These are phyloP conservation scores for Saturnispora ahearnii DNA, from an alignment of 805 yeast species.

Conservation along the genomic window DNA sequence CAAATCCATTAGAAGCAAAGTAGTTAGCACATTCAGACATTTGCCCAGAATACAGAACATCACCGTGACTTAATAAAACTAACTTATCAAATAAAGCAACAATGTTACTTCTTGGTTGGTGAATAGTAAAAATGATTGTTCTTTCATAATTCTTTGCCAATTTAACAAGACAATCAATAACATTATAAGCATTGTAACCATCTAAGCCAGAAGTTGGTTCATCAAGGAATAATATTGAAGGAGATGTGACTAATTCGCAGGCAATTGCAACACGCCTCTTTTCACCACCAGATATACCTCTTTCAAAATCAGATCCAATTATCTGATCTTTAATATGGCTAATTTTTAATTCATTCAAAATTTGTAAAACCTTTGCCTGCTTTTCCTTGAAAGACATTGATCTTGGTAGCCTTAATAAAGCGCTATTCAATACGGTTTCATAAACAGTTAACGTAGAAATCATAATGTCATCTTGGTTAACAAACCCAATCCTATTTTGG, in stretches of 20 bases:
- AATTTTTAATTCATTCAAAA: constrained; percentile 78
- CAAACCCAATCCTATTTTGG: constrained; percentile 77
- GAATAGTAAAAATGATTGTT: constrained; percentile 88
- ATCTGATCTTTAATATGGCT: constrained; percentile 72
- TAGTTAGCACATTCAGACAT: constrained; percentile 66
- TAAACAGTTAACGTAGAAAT: constrained; percentile 91
- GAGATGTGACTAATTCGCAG: constrained; percentile 85
- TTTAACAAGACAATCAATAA: constrained; percentile 72
- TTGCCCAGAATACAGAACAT: constrained; percentile 81
- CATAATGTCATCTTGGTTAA: constrained; percentile 88
- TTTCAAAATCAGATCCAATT: constrained; percentile 79
- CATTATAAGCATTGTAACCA: constrained; percentile 87
- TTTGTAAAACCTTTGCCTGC: constrained; percentile 71
- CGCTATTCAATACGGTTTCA: constrained; percentile 91
- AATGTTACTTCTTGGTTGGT: constrained; percentile 94
- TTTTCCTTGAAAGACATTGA: constrained; percentile 68
- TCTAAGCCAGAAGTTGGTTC: constrained; percentile 97
- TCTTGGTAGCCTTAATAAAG: constrained; percentile 77
- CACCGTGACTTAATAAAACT: constrained; percentile 74
- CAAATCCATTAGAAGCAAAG: constrained; percentile 64
- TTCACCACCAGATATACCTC: constrained; percentile 94
- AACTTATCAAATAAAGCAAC: constrained; percentile 84
- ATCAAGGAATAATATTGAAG: constrained; percentile 72
- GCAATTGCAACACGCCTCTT: constrained; percentile 89
- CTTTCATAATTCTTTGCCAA: constrained; percentile 74